Conservation (phyloP, 2,329 filamentous ascomycete species). For the Cladosporium sp. region DNA sequence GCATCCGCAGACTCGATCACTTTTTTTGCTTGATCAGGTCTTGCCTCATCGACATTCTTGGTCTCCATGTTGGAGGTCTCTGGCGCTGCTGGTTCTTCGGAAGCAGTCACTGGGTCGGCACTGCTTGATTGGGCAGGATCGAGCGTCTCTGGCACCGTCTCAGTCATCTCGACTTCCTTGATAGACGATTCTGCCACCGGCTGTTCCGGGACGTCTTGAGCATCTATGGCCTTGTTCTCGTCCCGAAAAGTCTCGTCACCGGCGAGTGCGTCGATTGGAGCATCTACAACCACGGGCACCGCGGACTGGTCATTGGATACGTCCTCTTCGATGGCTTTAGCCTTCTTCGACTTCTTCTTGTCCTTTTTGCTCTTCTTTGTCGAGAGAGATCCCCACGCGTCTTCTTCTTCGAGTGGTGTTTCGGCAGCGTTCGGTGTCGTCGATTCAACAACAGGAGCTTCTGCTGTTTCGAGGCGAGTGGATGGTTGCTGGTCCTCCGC, state of each 20-base stretch:
- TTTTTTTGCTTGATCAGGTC: background rate
- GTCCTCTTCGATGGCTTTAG: constrained; percentile 22
- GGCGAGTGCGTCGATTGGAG: background rate
- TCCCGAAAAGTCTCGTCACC: background rate
- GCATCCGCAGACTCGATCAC: background rate
- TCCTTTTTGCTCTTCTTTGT: constrained; percentile 39
- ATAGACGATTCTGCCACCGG: constrained; percentile 12
- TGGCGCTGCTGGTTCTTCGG: background rate
- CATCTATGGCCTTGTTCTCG: background rate
- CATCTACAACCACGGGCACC: background rate
- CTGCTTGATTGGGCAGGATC: background rate
- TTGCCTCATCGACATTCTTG: background rate
- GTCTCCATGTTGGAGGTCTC: background rate
- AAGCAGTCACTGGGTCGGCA: background rate
- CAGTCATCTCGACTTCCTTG: constrained; percentile 33
- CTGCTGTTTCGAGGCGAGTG: background rate
- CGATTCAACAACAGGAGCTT: background rate
- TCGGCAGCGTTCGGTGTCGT: background rate
- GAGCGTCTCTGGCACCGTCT: background rate
- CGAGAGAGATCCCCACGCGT: constrained; percentile 26
- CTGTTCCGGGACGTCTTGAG: background rate
- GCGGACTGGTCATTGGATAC: background rate
- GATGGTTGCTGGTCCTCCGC: background rate
- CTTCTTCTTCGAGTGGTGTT: constrained; percentile 26
- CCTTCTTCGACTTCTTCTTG: constrained; percentile 38